A percentile compares a stretch with the other conserved stretches of the same genome.
Evolutionary conservation across 305 asterid species (phyloP).

Genomic region (Fraxinus nigra): DNA sequence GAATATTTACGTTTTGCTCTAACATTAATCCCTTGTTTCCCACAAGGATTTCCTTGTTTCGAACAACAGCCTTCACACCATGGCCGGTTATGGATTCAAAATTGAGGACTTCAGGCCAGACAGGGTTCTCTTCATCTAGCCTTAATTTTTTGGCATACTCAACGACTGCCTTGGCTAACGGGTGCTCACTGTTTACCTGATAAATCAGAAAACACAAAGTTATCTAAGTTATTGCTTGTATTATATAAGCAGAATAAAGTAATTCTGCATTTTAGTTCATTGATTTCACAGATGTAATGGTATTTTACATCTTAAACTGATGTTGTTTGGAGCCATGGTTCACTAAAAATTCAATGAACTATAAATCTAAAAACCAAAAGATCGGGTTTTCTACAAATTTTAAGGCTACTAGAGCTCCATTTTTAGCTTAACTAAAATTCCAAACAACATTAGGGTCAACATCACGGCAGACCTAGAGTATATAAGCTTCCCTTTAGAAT

Average conservation of each 20-base stretch:
- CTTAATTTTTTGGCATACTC: constrained; percentile 65
- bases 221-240: neutral
- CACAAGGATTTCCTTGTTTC: constrained; percentile 54
- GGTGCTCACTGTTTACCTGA: constrained; percentile 84
- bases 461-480: neutral
- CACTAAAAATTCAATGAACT: neutral
- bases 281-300: neutral
- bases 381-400: neutral
- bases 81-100: constrained; percentile 79
- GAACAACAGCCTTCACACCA: constrained; percentile 73
- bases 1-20: constrained; percentile 35
- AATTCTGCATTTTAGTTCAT: neutral
- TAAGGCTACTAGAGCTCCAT: neutral
- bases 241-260: neutral
- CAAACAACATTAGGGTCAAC: neutral
- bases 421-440: neutral
- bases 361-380: neutral
- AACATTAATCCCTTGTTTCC: constrained; percentile 69
- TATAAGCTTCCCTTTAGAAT: neutral
- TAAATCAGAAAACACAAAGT: neutral
- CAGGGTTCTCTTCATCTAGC: constrained; percentile 47
- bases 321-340: neutral
- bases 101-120: constrained; percentile 52
- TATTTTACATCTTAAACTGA: neutral
- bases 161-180: constrained; percentile 74